A percentile compares a stretch with the other conserved stretches of the same genome.
These are phyloP conservation scores for Ogataea haglerorum DNA, from an alignment of 805 yeast genomes.

Conservation along the genomic window DNA sequence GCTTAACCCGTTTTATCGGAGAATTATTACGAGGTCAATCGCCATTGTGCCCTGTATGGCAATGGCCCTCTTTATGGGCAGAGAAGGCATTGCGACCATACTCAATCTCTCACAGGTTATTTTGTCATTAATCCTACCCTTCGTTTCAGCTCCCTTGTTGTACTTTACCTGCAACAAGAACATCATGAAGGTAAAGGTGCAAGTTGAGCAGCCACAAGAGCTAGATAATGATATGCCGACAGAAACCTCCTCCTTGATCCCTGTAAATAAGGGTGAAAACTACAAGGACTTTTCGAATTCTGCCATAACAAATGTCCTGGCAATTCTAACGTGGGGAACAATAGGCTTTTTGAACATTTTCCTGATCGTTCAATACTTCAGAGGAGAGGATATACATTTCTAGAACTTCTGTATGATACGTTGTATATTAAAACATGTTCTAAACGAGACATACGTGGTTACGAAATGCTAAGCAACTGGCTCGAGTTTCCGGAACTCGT, in stretches of 20 bases:
- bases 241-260: conserved; percentile 4
- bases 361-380: conserved; percentile 29
- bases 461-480: too few relatives aligned
- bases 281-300: conserved; percentile 60
- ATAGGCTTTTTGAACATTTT: conserved; percentile 71
- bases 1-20: conserved; percentile 72
- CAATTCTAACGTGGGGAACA: conserved; percentile 63
- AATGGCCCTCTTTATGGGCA: conserved; percentile 69
- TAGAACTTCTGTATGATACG: conserved; percentile 9
- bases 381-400: conserved; percentile 36
- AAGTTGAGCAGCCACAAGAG: conserved; percentile 6
- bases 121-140: conserved; percentile 76
- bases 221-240: background rate
- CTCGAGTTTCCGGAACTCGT: too few relatives aligned
- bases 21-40: conserved; percentile 72
- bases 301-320: conserved; percentile 51
- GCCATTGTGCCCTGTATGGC: conserved; percentile 79
- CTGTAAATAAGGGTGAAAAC: conserved; percentile 17
- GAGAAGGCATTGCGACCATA: conserved; percentile 65
- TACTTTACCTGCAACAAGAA: conserved; percentile 71
- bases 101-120: conserved; percentile 86
- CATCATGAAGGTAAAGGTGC: conserved; percentile 60
- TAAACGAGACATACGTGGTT: too few relatives aligned
- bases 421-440: background rate
- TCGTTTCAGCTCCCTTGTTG: conserved; percentile 79